Conservation (phyloP, 2,329 filamentous ascomycete species). For the Xylariaceae sp. region DNA sequence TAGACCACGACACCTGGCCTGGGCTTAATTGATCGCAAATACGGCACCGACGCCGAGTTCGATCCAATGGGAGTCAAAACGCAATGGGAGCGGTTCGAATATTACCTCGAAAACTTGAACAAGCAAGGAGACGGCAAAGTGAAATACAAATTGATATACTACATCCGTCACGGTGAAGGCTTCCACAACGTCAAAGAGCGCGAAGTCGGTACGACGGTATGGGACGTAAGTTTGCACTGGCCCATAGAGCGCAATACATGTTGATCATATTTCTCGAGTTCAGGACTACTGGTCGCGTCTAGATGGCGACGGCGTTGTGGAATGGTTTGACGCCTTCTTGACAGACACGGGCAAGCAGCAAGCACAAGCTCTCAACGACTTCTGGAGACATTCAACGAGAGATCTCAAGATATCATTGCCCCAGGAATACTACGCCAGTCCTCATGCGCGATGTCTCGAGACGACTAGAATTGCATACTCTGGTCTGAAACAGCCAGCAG, state of each 20-base stretch:
- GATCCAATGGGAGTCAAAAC: constrained; percentile 31
- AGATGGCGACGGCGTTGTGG: constrained; percentile 36
- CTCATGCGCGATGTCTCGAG: constrained; percentile 56
- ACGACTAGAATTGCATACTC: constrained; percentile 53
- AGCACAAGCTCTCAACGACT: constrained; percentile 48
- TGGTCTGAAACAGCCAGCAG: constrained; percentile 35
- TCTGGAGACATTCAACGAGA: constrained; percentile 48
- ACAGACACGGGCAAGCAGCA: constrained; percentile 53
- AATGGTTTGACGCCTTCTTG: constrained; percentile 47
- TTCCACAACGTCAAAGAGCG: constrained; percentile 22
- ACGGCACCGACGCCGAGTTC: constrained; percentile 17
- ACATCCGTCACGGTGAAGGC: constrained; percentile 21
- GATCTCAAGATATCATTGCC: constrained; percentile 51
- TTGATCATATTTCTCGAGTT: not conserved
- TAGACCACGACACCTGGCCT: constrained; percentile 6
- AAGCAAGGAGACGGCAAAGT: constrained; percentile 49
- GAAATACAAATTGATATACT: constrained; percentile 34
- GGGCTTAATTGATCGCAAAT: constrained; percentile 16
- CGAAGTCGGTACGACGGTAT: constrained; percentile 17
- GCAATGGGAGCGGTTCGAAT: constrained; percentile 52
- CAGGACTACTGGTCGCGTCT: constrained; percentile 36
- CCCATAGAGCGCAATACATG: too few species aligned
- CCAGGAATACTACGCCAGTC: constrained; percentile 54
- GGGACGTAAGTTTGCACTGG: constrained; percentile 15
- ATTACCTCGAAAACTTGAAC: constrained; percentile 48